These are phyloP conservation scores for Wickerhamomyces tratensis DNA, from an alignment of 805 yeast species.

Conservation along the genomic window DNA sequence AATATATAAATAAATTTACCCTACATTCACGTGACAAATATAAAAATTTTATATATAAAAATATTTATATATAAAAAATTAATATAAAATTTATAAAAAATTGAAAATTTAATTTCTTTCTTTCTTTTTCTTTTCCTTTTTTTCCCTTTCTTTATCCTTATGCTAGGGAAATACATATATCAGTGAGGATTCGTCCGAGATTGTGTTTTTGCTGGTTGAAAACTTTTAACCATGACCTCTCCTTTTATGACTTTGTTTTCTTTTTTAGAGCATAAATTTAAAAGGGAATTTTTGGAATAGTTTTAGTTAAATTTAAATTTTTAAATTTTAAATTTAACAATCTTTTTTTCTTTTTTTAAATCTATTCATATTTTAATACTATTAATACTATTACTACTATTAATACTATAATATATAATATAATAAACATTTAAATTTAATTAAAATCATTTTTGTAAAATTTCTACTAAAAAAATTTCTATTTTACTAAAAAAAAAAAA, in stretches of 20 bases:
- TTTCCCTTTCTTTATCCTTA: conserved; percentile 64
- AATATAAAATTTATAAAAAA: too few species aligned
- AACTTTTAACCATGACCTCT: conserved; percentile 92
- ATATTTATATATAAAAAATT: too few species aligned
- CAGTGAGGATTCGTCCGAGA: conserved; percentile 99
- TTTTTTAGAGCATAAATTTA: too few species aligned
- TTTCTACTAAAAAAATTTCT: too few species aligned
- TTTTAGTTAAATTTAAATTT: conserved; percentile 5
- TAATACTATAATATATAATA: too few species aligned
- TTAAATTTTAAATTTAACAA: not conserved
- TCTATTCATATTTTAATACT: not conserved
- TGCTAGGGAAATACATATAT: conserved; percentile 99
- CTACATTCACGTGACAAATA: too few species aligned
- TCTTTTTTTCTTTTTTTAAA: conserved; percentile 1
- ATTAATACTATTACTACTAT: not conserved
- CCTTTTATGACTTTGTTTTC: conserved; percentile 23
- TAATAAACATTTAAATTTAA: too few species aligned
- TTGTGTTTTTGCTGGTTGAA: conserved; percentile 99
- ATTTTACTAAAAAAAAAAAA: too few species aligned
- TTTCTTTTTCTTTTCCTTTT: conserved; percentile 1
- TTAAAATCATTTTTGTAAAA: too few species aligned
- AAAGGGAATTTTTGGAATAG: conserved; percentile 69
- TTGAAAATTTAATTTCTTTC: too few species aligned
- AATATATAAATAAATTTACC: too few species aligned
- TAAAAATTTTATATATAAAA: too few species aligned